Evolutionary conservation across 2,329 filamentous ascomycete genomes (phyloP).

Genomic region (Ophiostoma sp.): DNA sequence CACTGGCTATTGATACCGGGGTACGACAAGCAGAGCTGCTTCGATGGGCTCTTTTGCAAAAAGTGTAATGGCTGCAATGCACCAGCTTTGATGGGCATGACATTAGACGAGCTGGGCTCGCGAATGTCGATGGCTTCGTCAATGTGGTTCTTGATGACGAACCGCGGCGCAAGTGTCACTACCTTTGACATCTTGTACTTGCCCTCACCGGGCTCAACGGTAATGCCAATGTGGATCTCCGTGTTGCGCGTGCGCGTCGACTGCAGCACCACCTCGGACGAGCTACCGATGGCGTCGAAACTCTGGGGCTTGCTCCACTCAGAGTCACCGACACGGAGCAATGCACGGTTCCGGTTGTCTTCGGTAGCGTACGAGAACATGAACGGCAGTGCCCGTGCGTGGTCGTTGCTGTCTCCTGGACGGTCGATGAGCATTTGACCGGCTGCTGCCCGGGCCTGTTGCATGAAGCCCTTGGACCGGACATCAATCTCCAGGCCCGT

Average conservation of each 20-base stretch:
- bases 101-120: conserved; percentile 84
- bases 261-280: conserved; percentile 77
- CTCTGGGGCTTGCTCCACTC: conserved; percentile 96
- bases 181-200: conserved; percentile 98
- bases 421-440: conserved; percentile 57
- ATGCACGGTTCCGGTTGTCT: conserved; percentile 83
- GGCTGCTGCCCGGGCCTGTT: conserved; percentile 74
- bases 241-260: conserved; percentile 58
- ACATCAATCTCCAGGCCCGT: conserved; percentile 85
- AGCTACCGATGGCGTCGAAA: conserved; percentile 95
- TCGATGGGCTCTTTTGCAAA: conserved; percentile 72
- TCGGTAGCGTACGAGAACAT: conserved; percentile 94
- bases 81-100: conserved; percentile 70
- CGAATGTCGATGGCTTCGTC: conserved; percentile 83
- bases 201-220: conserved; percentile 82
- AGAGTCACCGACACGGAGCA: conserved; percentile 83
- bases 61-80: conserved; percentile 83
- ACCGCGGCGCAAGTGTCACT: conserved; percentile 85
- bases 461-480: conserved; percentile 81
- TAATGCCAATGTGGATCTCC: conserved; percentile 88
- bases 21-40: conserved; percentile 89
- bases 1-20: conserved; percentile 93
- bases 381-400: conserved; percentile 74
- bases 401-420: conserved; percentile 33
- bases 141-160: conserved; percentile 89